Conservation (phyloP, 306 rosid genomes). For the Medicago lupulina region DNA sequence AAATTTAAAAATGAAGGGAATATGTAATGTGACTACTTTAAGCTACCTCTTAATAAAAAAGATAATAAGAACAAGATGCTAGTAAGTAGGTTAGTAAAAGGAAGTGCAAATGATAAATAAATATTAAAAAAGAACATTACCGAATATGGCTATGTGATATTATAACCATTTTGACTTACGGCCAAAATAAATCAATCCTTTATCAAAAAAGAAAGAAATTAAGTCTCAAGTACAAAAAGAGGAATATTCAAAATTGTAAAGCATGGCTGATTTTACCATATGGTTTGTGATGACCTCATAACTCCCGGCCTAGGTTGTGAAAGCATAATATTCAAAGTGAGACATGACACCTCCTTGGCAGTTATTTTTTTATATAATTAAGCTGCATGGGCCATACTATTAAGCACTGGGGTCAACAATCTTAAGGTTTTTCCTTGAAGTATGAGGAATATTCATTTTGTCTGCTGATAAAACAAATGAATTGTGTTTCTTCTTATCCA, state of each 20-base stretch:
- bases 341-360: conserved; percentile 54
- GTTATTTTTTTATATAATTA: conserved; percentile 46
- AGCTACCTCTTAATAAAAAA: too few species aligned
- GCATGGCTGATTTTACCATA: conserved; percentile 58
- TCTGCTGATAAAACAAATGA: conserved; percentile 53
- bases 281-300: conserved; percentile 45
- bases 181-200: neutral
- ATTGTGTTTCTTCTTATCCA: conserved; percentile 69
- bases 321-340: conserved; percentile 55
- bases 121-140: too few species aligned
- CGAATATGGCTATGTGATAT: neutral
- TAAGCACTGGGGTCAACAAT: conserved; percentile 52
- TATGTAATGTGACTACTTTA: too few species aligned
- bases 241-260: conserved; percentile 74
- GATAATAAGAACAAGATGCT: too few species aligned
- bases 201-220: conserved; percentile 3
- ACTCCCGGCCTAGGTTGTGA: conserved; percentile 49
- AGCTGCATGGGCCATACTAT: conserved; percentile 42
- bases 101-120: too few species aligned
- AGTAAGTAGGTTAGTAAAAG: too few species aligned
- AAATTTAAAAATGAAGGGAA: too few species aligned
- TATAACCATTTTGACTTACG: conserved; percentile 53
- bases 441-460: conserved; percentile 74
- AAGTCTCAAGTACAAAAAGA: conserved; percentile 59
- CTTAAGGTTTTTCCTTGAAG: conserved; percentile 41